Evolutionary conservation across 108 stramenopile species (phyloP), one percentile per base, ranked within the genome.

Genomic region (Licmophora abbreviata): DNA sequence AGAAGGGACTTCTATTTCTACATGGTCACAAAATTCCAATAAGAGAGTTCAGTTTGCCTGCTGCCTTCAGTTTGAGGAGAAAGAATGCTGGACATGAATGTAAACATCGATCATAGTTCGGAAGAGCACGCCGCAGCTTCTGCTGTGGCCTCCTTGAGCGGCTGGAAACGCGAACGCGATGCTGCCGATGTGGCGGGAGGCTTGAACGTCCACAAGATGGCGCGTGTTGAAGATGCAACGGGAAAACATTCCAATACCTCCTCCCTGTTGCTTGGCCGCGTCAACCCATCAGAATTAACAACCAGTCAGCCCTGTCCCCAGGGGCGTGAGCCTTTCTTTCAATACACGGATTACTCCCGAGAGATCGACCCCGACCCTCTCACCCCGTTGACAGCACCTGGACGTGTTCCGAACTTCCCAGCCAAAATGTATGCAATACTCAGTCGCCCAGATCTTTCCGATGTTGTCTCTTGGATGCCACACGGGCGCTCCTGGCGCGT

Each of bases 361-460:
- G 68, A 71, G 11, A 14, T 15, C 18, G 83, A 84, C 49, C 61
- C 64, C 22, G 83, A 84, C 66, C 78, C 83, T 0, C 40, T 81
- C 15, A 77, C 59, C 4, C 80, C 80, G 26, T 44, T 81, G 34
- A 81, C 80, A 0, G 33, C 66, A 11, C 61, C 74, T 15, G 83
- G 76, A 10, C 50, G 70, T 17, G 75, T 84, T 1, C 79, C 83
- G 28, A 81, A 73, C 43, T 85, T 85, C 41, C 77, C 77, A n/a
- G 84, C 74, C 11, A 85, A 85, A 59, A 68, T 85, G 72, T 74
- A 78, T 35, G 61, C 73, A 14, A 83, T 88, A 22, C 69, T 88
- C 3, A 64, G 71, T 42, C 48, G 64, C 12, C 57, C 69, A 24
- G 77, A 73, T 20, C 55, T 80, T 14, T 48, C 62, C 0, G 74